phyloP scores from a whole-genome alignment of 768 basidiomycete genomes.

The Cubamyces sp. region DNA sequence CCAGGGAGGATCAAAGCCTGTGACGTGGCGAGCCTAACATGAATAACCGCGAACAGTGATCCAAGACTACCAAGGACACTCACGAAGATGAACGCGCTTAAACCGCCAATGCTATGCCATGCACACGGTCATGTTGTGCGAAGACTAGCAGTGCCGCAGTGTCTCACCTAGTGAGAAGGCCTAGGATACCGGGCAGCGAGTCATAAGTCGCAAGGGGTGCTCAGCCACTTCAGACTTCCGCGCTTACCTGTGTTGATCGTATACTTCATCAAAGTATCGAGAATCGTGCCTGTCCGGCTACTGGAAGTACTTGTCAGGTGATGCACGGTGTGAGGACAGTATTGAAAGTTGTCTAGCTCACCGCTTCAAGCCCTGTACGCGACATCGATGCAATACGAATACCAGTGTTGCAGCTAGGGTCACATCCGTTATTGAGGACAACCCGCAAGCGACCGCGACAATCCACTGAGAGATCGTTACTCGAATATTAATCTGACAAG shows the following conservation, averaged over 20 bases:
- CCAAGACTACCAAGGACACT: no score
- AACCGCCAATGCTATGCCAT: no score
- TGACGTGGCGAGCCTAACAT: no score
- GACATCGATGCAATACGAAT: background rate
- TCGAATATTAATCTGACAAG: no score
- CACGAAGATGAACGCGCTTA: no score
- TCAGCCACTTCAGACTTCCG: background rate
- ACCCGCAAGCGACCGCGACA: slow-evolving; percentile 3
- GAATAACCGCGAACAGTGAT: no score
- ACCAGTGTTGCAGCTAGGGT: background rate
- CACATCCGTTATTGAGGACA: background rate
- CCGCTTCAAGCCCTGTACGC: background rate
- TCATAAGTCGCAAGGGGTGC: background rate
- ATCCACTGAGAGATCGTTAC: background rate
- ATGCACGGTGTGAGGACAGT: no score
- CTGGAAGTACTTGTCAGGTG: no score
- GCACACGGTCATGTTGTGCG: background rate
- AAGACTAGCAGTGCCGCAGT: background rate
- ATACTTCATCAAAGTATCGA: background rate
- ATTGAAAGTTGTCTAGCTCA: background rate
- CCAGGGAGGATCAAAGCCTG: no score
- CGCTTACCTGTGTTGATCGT: slow-evolving; percentile 8
- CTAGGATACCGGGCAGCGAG: background rate
- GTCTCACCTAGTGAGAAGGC: background rate
- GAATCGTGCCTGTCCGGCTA: background rate